phyloP scores from a whole-genome alignment of 1,139 yeast species.

The Tardiomyces depauwii region DNA sequence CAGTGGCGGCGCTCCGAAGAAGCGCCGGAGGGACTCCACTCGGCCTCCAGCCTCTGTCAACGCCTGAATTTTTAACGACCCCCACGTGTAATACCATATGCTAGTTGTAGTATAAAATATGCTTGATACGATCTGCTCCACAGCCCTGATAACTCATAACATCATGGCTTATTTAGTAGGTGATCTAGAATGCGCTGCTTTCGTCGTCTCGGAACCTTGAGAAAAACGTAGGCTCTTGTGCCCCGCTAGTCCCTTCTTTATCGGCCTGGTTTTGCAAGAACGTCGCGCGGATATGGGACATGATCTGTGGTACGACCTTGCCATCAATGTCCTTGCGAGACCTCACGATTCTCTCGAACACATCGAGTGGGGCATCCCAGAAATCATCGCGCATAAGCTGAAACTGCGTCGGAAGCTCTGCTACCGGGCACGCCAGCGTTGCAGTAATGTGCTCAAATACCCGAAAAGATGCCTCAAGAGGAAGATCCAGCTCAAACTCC shows the following conservation, averaged over 20 bases:
- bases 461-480: constrained; percentile 40
- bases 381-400: constrained; percentile 59
- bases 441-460: constrained; percentile 66
- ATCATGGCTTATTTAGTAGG: too few relatives aligned
- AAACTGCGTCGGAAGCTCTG: constrained; percentile 43
- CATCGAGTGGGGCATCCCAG: constrained; percentile 38
- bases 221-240: constrained; percentile 14
- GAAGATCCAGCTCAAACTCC: constrained; percentile 30
- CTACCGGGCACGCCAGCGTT: constrained; percentile 44
- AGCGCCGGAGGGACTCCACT: neutral
- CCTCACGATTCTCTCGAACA: constrained; percentile 28
- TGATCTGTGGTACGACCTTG: constrained; percentile 22
- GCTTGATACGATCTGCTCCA: too few relatives aligned
- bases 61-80: neutral
- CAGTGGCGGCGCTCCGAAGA: neutral
- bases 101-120: neutral
- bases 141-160: too few relatives aligned
- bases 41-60: neutral
- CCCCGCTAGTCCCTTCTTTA: neutral
- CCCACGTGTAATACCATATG: neutral
- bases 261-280: constrained; percentile 20
- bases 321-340: constrained; percentile 27
- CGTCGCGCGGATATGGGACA: constrained; percentile 22
- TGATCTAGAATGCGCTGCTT: neutral
- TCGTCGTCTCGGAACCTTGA: constrained; percentile 7